These are phyloP conservation scores for Ceratocystis huliohia DNA, from an alignment of 2,329 filamentous ascomycete genomes.

Conservation along the genomic window DNA sequence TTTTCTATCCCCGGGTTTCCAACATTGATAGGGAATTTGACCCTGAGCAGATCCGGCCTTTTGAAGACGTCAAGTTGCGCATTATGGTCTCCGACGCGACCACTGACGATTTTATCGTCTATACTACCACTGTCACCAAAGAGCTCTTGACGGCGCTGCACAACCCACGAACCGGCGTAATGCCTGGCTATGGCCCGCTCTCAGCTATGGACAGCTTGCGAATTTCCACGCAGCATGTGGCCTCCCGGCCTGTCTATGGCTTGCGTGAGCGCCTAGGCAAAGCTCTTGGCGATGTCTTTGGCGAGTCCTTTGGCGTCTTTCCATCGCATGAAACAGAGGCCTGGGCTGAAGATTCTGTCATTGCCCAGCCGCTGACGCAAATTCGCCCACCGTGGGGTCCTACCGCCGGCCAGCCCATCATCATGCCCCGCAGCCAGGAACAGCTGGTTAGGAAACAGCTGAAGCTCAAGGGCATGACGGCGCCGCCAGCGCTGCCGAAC, in stretches of 20 bases:
- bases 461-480: conserved; percentile 1
- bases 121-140: conserved; percentile 37
- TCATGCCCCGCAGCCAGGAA: conserved; percentile 1
- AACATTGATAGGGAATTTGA: conserved; percentile 22
- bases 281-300: conserved; percentile 41
- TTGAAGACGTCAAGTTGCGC: conserved; percentile 38
- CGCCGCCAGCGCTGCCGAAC: neutral
- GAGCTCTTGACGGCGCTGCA: conserved; percentile 40
- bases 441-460: conserved; percentile 2
- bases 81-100: conserved; percentile 40
- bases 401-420: neutral
- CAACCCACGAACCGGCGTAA: conserved; percentile 27
- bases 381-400: conserved; percentile 5
- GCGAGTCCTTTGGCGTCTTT: conserved; percentile 34
- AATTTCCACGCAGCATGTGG: conserved; percentile 9
- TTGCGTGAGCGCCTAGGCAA: conserved; percentile 43
- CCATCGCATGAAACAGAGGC: conserved; percentile 21
- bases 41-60: conserved; percentile 25
- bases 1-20: conserved; percentile 33
- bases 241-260: conserved; percentile 26
- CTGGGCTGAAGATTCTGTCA: conserved; percentile 11
- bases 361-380: neutral
- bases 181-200: conserved; percentile 16
- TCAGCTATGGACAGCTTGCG: conserved; percentile 28
- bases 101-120: conserved; percentile 40